A percentile compares a stretch with the other conserved stretches of the same genome.
phyloP scores from a whole-genome alignment of 2,329 filamentous ascomycete genomes.

The Colletotrichum lini region DNA sequence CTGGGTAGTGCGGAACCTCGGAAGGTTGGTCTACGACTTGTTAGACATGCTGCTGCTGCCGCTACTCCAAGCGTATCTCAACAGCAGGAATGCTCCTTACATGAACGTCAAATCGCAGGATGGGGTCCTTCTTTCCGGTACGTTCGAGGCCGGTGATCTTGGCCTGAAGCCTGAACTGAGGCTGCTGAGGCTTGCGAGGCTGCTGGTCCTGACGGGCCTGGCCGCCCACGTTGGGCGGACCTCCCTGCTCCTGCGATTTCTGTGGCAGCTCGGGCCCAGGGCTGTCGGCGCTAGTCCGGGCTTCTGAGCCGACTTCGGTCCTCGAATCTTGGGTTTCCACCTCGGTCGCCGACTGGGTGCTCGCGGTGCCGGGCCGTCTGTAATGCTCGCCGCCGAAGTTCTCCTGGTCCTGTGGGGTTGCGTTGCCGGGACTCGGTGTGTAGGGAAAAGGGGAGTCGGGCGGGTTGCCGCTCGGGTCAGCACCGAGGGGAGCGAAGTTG shows the following conservation, averaged over 20 bases:
- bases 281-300: slow-evolving; percentile 41
- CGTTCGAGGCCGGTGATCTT: slow-evolving; percentile 96
- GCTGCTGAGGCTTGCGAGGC: slow-evolving; percentile 72
- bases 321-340: slow-evolving; percentile 55
- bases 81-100: slow-evolving; percentile 66
- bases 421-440: slow-evolving; percentile 60
- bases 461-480: slow-evolving; percentile 54
- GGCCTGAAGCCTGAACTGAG: slow-evolving; percentile 88
- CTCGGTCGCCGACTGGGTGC: slow-evolving; percentile 61
- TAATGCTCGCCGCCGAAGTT: slow-evolving; percentile 57
- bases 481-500: slow-evolving; percentile 54
- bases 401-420: slow-evolving; percentile 55
- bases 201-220: slow-evolving; percentile 56
- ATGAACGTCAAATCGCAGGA: slow-evolving; percentile 95
- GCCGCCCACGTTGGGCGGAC: slow-evolving; percentile 39
- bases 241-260: slow-evolving; percentile 47
- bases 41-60: slow-evolving; percentile 8
- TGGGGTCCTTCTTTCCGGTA: slow-evolving; percentile 94
- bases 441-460: slow-evolving; percentile 62
- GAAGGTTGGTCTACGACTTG: slow-evolving; percentile 87
- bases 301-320: slow-evolving; percentile 44
- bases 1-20: slow-evolving; percentile 96
- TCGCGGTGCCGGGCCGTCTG: slow-evolving; percentile 62
- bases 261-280: slow-evolving; percentile 43
- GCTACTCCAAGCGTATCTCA: not conserved